Conservation (phyloP, 192 early-diverging fungal genomes). For the Dissophora ornata region DNA sequence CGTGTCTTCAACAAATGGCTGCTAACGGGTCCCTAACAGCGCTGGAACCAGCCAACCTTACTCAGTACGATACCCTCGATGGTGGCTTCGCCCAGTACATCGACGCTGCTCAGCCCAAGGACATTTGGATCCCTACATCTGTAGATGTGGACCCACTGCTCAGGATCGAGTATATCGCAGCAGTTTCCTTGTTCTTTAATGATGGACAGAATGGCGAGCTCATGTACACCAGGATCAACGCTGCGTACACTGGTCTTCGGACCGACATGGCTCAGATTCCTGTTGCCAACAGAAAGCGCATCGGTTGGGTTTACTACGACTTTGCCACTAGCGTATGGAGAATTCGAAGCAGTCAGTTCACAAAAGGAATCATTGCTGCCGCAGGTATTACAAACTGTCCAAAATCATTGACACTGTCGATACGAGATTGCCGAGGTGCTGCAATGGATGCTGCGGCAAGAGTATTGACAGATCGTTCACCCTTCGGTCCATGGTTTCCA, state of each 20-base stretch:
- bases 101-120: neutral
- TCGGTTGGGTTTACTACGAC: constrained; percentile 57
- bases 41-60: neutral
- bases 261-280: constrained; percentile 23
- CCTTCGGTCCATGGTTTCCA: too few species aligned
- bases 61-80: constrained; percentile 2
- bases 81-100: constrained; percentile 2
- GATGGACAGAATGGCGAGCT: constrained; percentile 24
- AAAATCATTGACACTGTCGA: too few species aligned
- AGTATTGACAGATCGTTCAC: too few species aligned
- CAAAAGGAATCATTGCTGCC: constrained; percentile 49
- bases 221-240: constrained; percentile 45
- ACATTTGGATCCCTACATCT: constrained; percentile 30
- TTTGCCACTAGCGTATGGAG: constrained; percentile 25
- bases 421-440: too few species aligned
- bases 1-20: constrained; percentile 42
- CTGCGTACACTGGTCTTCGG: constrained; percentile 20
- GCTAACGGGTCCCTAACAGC: neutral
- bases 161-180: constrained; percentile 54
- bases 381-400: too few species aligned
- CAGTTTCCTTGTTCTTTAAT: constrained; percentile 56
- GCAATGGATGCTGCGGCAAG: too few species aligned
- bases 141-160: constrained; percentile 29
- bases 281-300: constrained; percentile 35
- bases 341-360: constrained; percentile 42